These are phyloP conservation scores for Torulaspora pretoriensis DNA, from an alignment of 1,139 yeast species.

Conservation along the genomic window DNA sequence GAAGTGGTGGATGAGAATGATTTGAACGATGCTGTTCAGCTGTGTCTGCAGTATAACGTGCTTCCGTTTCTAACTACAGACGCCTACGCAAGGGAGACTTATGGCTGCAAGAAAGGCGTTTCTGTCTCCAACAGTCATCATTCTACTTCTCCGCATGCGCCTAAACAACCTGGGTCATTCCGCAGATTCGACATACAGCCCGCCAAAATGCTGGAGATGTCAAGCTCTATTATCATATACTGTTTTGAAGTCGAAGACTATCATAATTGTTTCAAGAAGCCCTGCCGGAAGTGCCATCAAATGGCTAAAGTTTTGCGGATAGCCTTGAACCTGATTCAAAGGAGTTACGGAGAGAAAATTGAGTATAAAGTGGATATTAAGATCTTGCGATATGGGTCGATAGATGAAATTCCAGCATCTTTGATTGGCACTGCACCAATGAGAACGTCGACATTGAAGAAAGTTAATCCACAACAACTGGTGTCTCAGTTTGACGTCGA, in stretches of 20 bases:
- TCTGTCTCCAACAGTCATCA: slow-evolving; percentile 10
- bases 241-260: slow-evolving; percentile 23
- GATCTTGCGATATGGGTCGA: slow-evolving; percentile 13
- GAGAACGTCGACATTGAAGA: slow-evolving; percentile 17
- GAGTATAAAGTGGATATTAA: slow-evolving; percentile 20
- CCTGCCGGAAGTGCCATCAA: slow-evolving; percentile 22
- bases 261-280: slow-evolving; percentile 9
- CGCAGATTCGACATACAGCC: slow-evolving; percentile 37
- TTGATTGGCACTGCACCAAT: slow-evolving; percentile 31
- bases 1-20: slow-evolving; percentile 10
- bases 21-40: slow-evolving; percentile 11
- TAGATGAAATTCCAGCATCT: slow-evolving; percentile 20
- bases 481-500: slow-evolving; percentile 36
- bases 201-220: slow-evolving; percentile 31
- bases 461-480: slow-evolving; percentile 24
- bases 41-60: slow-evolving; percentile 24
- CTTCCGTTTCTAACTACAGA: slow-evolving; percentile 32
- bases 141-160: background rate
- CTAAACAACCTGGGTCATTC: slow-evolving; percentile 24
- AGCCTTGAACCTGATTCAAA: slow-evolving; percentile 21
- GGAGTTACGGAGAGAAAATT: slow-evolving; percentile 21
- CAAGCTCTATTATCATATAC: slow-evolving; percentile 28
- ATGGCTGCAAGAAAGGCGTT: slow-evolving; percentile 13
- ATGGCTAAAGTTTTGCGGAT: slow-evolving; percentile 20
- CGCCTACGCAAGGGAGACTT: slow-evolving; percentile 22